Percentiles rank a stretch among this genome's conserved stretches.
Evolutionary conservation across 495 filamentous ascomycete species (phyloP).

Genomic region (Neurospora sp.): DNA sequence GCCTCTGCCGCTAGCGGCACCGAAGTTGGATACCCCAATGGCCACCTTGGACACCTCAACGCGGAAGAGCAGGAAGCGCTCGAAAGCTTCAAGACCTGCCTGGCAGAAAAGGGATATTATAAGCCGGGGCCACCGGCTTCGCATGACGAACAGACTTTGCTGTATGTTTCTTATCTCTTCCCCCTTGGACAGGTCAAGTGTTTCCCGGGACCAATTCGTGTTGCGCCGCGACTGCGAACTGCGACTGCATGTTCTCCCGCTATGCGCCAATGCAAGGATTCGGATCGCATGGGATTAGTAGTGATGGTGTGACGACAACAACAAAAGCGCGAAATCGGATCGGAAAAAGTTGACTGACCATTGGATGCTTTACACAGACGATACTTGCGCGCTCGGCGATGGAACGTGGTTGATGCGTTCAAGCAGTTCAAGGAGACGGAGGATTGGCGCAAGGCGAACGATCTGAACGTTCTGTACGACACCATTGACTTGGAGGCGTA

Average conservation of each 20-base stretch:
- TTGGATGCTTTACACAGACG: conserved; percentile 41
- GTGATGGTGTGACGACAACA: not conserved
- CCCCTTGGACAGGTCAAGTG: not conserved
- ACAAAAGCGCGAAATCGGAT: not conserved
- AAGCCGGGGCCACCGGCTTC: conserved; percentile 44
- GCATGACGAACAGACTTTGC: conserved; percentile 72
- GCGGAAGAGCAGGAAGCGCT: conserved; percentile 56
- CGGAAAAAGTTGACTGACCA: not conserved
- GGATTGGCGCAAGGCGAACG: conserved; percentile 72
- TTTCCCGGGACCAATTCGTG: not conserved
- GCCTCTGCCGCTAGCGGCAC: conserved; percentile 16
- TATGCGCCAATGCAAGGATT: not conserved
- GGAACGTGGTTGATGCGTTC: conserved; percentile 63
- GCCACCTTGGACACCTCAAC: conserved; percentile 66
- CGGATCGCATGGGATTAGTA: not conserved
- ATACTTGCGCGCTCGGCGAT: conserved; percentile 69
- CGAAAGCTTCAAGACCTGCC: conserved; percentile 54
- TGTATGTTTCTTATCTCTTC: conserved; percentile 42
- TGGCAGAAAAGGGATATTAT: conserved; percentile 57
- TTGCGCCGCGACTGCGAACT: not conserved
- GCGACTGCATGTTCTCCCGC: not conserved
- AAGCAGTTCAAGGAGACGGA: conserved; percentile 82
- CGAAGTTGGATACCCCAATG: conserved; percentile 47
- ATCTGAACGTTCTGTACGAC: conserved; percentile 63
- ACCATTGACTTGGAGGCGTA: conserved; percentile 76